These are phyloP conservation scores for Leishmania major DNA, from an alignment of 208 protist genomes.

Conservation along the genomic window DNA sequence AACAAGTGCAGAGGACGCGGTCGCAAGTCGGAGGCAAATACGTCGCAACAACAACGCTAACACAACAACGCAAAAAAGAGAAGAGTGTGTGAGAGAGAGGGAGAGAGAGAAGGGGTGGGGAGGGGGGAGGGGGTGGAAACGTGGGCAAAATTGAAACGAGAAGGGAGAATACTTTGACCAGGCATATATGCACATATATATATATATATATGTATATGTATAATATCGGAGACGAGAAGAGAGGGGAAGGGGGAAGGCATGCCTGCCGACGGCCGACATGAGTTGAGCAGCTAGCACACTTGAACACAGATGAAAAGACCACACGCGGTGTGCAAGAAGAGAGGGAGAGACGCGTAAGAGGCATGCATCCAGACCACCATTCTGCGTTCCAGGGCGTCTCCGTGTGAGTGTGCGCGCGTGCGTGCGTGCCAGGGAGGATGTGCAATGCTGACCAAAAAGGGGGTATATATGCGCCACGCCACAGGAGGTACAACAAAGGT, in stretches of 20 bases:
- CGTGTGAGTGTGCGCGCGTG: too few relatives aligned
- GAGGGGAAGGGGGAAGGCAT: neutral
- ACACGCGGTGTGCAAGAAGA: neutral
- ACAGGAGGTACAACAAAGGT: neutral
- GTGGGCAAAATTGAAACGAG: neutral
- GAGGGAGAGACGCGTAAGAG: neutral
- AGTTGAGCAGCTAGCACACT: neutral
- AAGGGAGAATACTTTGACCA: neutral
- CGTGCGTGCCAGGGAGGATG: too few relatives aligned
- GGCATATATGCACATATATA: neutral
- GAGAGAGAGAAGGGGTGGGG: neutral
- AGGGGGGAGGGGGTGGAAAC: too few relatives aligned
- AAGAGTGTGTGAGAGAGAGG: too few relatives aligned
- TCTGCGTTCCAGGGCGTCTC: too few relatives aligned
- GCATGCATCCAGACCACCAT: neutral
- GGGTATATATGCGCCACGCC: too few relatives aligned
- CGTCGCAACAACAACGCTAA: too few relatives aligned
- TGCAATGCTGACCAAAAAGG: neutral
- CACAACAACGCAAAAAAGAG: too few relatives aligned
- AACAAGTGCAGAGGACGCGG: too few relatives aligned
- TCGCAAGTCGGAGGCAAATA: too few relatives aligned
- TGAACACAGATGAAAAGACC: neutral
- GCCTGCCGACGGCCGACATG: neutral
- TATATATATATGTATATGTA: neutral
- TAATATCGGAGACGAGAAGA: neutral